Conservation (phyloP, 352 stramenopile species). For the Aphanomyces astaci region DNA sequence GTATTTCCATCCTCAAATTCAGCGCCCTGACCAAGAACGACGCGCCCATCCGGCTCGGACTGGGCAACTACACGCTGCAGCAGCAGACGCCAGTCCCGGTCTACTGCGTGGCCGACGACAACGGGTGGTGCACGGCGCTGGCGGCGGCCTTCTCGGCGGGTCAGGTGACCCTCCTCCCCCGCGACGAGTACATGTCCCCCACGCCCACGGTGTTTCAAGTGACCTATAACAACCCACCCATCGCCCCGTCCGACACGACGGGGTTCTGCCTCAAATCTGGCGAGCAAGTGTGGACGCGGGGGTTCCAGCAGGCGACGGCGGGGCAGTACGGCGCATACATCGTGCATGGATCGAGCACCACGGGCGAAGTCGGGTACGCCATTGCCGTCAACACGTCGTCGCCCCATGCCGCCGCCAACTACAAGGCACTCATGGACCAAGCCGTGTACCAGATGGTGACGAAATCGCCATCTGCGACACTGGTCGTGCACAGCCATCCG, state of each 20-base stretch:
- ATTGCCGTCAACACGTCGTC: conserved; percentile 57
- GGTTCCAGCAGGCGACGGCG: conserved; percentile 27
- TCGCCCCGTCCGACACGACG: conserved; percentile 41
- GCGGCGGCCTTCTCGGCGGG: neutral
- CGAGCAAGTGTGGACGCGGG: conserved; percentile 43
- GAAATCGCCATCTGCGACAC: conserved; percentile 10
- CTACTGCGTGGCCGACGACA: neutral
- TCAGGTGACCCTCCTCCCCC: neutral
- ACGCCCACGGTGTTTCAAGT: conserved; percentile 48
- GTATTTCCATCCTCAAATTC: conserved; percentile 66
- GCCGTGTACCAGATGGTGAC: conserved; percentile 49
- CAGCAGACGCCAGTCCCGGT: conserved; percentile 34
- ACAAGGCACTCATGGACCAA: conserved; percentile 57
- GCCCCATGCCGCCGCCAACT: conserved; percentile 44
- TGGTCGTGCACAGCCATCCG: conserved; percentile 48
- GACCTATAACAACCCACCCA: conserved; percentile 38
- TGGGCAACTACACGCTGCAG: conserved; percentile 28
- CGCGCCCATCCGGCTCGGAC: conserved; percentile 33
- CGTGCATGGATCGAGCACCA: conserved; percentile 35
- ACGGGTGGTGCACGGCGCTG: neutral
- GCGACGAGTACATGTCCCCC: conserved; percentile 23
- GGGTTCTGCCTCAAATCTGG: conserved; percentile 41
- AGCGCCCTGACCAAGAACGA: conserved; percentile 42
- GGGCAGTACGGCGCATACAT: conserved; percentile 48
- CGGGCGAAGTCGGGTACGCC: conserved; percentile 54